These are phyloP conservation scores for Nakazawaea holstii DNA, from an alignment of 805 yeast species.

Conservation along the genomic window DNA sequence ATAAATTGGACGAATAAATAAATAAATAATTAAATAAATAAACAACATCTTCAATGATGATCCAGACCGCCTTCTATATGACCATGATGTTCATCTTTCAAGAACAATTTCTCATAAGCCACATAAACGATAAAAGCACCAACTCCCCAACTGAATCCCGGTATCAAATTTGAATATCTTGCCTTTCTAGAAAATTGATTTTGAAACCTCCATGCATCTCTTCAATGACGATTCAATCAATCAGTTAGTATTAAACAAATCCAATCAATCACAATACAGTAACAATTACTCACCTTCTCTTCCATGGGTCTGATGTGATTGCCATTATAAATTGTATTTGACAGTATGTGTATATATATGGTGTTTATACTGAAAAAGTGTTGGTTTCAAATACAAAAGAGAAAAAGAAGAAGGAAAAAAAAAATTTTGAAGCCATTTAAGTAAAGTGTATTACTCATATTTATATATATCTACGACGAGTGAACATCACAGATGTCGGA, in stretches of 20 bases:
- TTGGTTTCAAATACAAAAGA: constrained; percentile 1
- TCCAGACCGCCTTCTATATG: neutral
- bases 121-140: constrained; percentile 67
- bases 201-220: constrained; percentile 90
- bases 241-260: neutral
- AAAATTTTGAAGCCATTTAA: too few species aligned
- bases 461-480: too few species aligned
- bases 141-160: constrained; percentile 75
- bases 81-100: constrained; percentile 25
- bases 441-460: too few species aligned
- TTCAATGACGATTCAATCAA: constrained; percentile 16
- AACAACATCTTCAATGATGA: constrained; percentile 2
- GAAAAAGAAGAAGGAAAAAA: constrained; percentile 5
- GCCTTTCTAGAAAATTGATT: constrained; percentile 72
- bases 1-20: neutral
- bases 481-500: constrained; percentile 1
- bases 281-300: constrained; percentile 35
- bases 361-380: too few species aligned
- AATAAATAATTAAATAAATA: constrained; percentile 2
- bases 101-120: constrained; percentile 52
- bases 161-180: constrained; percentile 67
- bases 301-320: constrained; percentile 37
- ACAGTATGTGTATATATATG: too few species aligned
- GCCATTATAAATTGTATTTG: too few species aligned
- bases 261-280: too few species aligned